Base-by-base conservation (phyloP, 2,329 filamentous ascomycete species). In the Aureobasidium uvarum region DNA sequence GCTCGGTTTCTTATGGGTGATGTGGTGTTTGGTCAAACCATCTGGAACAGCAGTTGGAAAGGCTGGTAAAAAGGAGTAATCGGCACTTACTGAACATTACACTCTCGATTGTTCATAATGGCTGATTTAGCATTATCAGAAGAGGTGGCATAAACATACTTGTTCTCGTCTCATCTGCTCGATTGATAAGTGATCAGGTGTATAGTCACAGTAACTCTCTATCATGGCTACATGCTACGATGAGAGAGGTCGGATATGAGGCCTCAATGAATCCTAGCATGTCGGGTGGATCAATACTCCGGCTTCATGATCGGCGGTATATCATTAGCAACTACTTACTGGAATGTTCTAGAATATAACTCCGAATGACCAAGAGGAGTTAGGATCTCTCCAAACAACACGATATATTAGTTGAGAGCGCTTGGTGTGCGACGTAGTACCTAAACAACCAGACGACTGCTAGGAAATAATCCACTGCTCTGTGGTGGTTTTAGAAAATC, bases 1-100 rank as follows among this genome's bases (percentile, higher is more conserved):
- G 45, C 20, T 75, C 10, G 80, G 80, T n/a, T 79, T 81, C 69
- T 68, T 73, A 64, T 80, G 79, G 73, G 69, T 82, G 54, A 74
- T 73, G 60, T 81, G 78, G 77, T 63, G 48, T 28, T 18, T 54
- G 46, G 25, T 38, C 13, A 63, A 18, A 36, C 38, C 48, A 45
- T 18, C 25, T 13, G 13, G 39, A 2, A 45, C 18, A 18, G 16
- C 1, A 14, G 8, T 18, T 45, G 5, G 20, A 5, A 43, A 58
- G 39, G 39, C 7, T 20, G 54, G 25, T 5, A 58, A 58, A 25
- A 58, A 38, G 5, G 54, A 58, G 39, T 45, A 20, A 58, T 20
- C 0, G 14, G 8, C 23, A 14, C 31, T 38, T 20, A 6, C 31
- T 36, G n/a, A 14, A 16, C 11, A n/a, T 36, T 5, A 33, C 31